Conservation (phyloP, 2,329 filamentous ascomycete species). For the Cordyceps cicadae region DNA sequence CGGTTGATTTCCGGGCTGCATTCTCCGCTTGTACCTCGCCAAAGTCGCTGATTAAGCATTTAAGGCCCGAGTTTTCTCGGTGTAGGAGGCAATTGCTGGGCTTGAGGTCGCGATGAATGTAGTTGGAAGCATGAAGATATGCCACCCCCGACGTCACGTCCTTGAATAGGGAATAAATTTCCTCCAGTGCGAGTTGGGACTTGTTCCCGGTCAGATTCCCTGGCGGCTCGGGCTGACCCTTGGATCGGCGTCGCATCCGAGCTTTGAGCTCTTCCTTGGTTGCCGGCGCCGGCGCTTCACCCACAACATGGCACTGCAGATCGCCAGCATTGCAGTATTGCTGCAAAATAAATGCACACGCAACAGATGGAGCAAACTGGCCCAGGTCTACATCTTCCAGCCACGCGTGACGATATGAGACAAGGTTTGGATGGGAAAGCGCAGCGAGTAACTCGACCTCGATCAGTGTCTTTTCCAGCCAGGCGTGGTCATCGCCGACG, state of each 20-base stretch:
- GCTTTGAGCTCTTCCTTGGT: conserved; percentile 86
- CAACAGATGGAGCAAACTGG: conserved; percentile 81
- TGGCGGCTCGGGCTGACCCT: conserved; percentile 61
- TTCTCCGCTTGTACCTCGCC: conserved; percentile 89
- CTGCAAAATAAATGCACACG: conserved; percentile 93
- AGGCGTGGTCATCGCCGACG: conserved; percentile 86
- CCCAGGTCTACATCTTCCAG: conserved; percentile 80
- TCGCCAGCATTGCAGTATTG: conserved; percentile 96
- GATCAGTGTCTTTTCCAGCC: conserved; percentile 87
- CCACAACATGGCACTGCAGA: conserved; percentile 77
- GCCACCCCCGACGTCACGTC: conserved; percentile 89
- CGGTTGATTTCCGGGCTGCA: conserved; percentile 75
- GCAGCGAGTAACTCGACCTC: conserved; percentile 91
- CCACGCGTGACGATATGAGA: conserved; percentile 97
- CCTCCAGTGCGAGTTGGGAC: conserved; percentile 60
- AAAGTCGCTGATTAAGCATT: conserved; percentile 92
- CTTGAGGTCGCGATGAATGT: conserved; percentile 93
- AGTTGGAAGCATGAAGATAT: conserved; percentile 82
- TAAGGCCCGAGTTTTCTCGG: conserved; percentile 59
- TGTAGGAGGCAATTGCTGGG: conserved; percentile 92
- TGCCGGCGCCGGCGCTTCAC: conserved; percentile 50
- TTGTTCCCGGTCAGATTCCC: conserved; percentile 34
- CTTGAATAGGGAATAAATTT: conserved; percentile 94
- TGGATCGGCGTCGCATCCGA: conserved; percentile 73
- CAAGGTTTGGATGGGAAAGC: conserved; percentile 87